Percentiles rank a stretch among this genome's conserved stretches.
Evolutionary conservation across 208 protist genomes (phyloP).

Genomic region (Leishmania lainsoni): DNA sequence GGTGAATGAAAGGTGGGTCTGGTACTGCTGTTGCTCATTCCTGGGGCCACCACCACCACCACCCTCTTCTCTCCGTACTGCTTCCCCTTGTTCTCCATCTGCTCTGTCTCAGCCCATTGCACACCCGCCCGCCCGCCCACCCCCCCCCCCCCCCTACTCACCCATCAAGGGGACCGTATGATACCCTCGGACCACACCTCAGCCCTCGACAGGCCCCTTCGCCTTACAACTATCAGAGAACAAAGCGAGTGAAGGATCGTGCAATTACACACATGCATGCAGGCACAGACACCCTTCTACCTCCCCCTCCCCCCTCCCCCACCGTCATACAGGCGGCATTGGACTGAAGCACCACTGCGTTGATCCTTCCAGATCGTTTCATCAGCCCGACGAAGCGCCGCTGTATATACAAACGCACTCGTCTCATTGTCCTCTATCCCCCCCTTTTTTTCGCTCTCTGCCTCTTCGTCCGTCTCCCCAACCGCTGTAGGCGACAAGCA

Average conservation of each 20-base stretch:
- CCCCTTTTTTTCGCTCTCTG: not conserved
- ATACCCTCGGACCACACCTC: not conserved
- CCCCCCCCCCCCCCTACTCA: too few relatives aligned
- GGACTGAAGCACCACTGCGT: not conserved
- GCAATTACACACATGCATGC: not conserved
- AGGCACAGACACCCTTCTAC: not conserved
- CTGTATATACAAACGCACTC: not conserved
- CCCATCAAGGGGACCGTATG: not conserved
- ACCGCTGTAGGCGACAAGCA: not conserved
- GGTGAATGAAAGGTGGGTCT: not conserved
- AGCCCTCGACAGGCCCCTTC: not conserved
- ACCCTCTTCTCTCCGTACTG: not conserved
- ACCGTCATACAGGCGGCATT: not conserved
- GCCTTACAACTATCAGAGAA: not conserved
- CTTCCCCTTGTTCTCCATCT: not conserved
- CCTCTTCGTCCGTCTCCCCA: not conserved
- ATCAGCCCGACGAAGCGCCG: not conserved
- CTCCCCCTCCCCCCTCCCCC: not conserved
- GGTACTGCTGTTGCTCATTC: not conserved
- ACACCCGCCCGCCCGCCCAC: not conserved
- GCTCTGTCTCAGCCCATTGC: not conserved
- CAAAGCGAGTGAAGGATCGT: not conserved
- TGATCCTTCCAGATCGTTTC: not conserved
- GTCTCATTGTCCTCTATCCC: not conserved
- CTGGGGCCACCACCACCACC: not conserved